phyloP scores from a whole-genome alignment of 768 basidiomycete species.

The Sutorius australiensis region DNA sequence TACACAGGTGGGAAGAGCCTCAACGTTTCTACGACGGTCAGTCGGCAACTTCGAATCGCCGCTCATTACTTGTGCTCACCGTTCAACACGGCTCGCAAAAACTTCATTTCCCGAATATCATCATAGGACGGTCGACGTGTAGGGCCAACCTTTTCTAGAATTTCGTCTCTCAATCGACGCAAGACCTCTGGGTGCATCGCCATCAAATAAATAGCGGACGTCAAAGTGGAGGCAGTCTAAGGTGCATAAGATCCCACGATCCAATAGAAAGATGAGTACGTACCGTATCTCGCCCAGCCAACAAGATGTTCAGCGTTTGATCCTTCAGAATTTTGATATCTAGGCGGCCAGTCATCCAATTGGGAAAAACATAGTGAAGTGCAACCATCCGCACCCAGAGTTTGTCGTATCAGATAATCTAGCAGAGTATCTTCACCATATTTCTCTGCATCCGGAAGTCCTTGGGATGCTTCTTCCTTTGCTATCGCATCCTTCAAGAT shows the following conservation, averaged over 20 bases:
- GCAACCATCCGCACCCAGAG: conserved; percentile 29
- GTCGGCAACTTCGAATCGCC: background rate
- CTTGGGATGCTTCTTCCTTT: conserved; percentile 16
- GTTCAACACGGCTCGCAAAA: conserved; percentile 42
- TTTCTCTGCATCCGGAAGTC: background rate
- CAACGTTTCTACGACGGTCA: conserved; percentile 25
- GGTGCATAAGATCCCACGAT: background rate
- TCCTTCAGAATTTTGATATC: conserved; percentile 37
- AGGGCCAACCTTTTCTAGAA: conserved; percentile 36
- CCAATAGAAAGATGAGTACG: conserved; percentile 1
- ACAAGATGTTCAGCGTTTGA: conserved; percentile 41
- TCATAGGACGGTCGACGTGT: conserved; percentile 37
- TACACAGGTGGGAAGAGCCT: conserved; percentile 34
- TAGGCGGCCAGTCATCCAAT: conserved; percentile 1
- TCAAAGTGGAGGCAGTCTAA: conserved; percentile 44
- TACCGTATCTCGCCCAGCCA: conserved; percentile 45
- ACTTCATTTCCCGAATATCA: conserved; percentile 42
- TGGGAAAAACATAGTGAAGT: background rate
- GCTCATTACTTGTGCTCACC: conserved; percentile 24
- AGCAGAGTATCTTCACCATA: conserved; percentile 36
- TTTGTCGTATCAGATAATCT: conserved; percentile 38
- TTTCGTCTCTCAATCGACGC: conserved; percentile 39
- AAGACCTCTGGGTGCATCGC: conserved; percentile 43
- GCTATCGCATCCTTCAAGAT: conserved; percentile 36
- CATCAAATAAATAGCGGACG: conserved; percentile 44